These are phyloP conservation scores for Oryza coarctata DNA, from an alignment of 176 grass and related monocot species.

Conservation along the genomic window DNA sequence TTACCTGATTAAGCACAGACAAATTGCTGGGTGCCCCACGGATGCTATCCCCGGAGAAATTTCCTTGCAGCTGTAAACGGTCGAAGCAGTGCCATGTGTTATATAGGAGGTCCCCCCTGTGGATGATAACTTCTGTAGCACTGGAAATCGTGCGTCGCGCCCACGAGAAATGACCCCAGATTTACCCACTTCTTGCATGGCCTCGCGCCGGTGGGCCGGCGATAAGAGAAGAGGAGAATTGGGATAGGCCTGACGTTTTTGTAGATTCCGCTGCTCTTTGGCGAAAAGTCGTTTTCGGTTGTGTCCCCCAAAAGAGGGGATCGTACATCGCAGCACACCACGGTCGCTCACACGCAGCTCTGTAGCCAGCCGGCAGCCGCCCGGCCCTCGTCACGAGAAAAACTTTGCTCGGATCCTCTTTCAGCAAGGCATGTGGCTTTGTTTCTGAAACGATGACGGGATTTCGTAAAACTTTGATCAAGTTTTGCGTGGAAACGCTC, in stretches of 20 bases:
- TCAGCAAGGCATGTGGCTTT: neutral
- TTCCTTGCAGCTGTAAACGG: neutral
- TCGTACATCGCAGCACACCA: neutral
- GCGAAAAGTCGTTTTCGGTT: neutral
- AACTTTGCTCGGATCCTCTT: neutral
- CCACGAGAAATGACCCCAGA: neutral
- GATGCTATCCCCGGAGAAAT: neutral
- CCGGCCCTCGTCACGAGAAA: neutral
- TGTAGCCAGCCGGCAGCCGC: neutral
- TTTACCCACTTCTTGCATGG: neutral
- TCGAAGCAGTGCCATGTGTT: neutral
- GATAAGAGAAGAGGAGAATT: neutral
- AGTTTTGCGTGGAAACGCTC: neutral
- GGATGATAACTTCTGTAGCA: neutral
- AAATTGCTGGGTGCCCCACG: conserved; percentile 2
- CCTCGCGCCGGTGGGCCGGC: neutral
- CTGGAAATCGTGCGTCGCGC: neutral
- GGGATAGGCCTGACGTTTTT: neutral
- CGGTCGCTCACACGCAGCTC: neutral
- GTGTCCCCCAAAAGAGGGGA: neutral
- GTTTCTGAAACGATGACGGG: neutral
- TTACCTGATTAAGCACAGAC: conserved; percentile 1
- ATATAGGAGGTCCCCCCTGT: neutral
- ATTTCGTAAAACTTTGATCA: neutral
- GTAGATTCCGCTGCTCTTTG: neutral